phyloP scores from a whole-genome alignment of 2,329 filamentous ascomycete genomes.

The Neurospora sp. region DNA sequence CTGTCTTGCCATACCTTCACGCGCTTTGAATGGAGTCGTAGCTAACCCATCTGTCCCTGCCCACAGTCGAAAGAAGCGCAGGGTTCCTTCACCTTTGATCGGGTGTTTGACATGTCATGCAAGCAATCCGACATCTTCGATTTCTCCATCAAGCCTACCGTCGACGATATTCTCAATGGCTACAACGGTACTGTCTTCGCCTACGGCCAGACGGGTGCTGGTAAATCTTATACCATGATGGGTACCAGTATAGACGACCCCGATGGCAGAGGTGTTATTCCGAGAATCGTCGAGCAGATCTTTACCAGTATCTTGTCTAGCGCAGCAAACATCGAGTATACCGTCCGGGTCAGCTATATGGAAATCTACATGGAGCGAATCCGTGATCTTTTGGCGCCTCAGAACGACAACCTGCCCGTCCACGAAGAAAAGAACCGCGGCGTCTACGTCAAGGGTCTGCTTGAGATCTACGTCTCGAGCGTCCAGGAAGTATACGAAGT shows the following conservation, averaged over 20 bases:
- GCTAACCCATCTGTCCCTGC: background rate
- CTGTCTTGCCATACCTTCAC: background rate
- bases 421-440: conserved; percentile 96
- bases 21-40: background rate
- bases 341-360: conserved; percentile 98
- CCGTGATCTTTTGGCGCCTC: conserved; percentile 80
- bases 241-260: conserved; percentile 88
- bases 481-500: conserved; percentile 96
- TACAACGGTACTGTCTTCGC: conserved; percentile 99
- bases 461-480: conserved; percentile 92
- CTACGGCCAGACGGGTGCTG: conserved; percentile 95
- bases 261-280: conserved; percentile 84
- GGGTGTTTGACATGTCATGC: conserved; percentile 91
- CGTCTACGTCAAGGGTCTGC: conserved; percentile 89
- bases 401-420: conserved; percentile 94
- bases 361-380: conserved; percentile 99
- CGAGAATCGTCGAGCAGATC: conserved; percentile 94
- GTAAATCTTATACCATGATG: conserved; percentile 99
- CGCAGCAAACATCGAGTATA: conserved; percentile 91
- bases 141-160: conserved; percentile 90
- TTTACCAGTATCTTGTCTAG: conserved; percentile 91
- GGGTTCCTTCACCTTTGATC: conserved; percentile 91
- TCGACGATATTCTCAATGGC: conserved; percentile 96
- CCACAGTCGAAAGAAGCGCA: conserved; percentile 68
- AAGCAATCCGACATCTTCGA: conserved; percentile 92